Base-by-base conservation (phyloP, 2,329 filamentous ascomycete species). In the Pleomassaria siparia region DNA sequence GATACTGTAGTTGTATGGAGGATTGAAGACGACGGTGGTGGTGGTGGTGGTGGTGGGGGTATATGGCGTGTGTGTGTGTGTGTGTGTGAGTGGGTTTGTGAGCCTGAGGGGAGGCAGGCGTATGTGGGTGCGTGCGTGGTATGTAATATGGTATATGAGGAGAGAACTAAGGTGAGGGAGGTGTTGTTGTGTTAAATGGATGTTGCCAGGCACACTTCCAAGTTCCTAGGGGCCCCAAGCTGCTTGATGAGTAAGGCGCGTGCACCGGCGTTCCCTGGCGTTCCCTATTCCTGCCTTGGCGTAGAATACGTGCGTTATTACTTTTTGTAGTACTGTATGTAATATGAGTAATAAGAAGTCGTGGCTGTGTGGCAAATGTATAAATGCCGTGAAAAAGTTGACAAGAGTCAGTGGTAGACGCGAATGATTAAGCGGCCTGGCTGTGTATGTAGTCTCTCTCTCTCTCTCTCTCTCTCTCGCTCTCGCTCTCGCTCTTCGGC, bases 61-160 rank as follows among this genome's bases (percentile, higher is more conserved):
- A 20, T 20, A 21, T 25, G 21, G 16, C 21, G 35, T 24, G 36
- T n/a, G 20, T 5, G 20, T 25, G 36, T 40, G 36, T 5, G 35
- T 10, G 36, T 40, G 36, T 21, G 4, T 24, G 20, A 15, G 32
- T 4, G 41, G 37, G 43, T n/a, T n/a, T n/a, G n/a, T n/a, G 22
- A 39, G 41, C 20, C n/a, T 46, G 25, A 12, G 46, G 22, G 35
- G 10, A 22, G n/a, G n/a, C n/a, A n/a, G n/a, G n/a, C n/a, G 25
- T 43, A 49, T 46, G 42, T 37, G 43, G 33, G 48, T 48, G 26
- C 36, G 29, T n/a, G n/a, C n/a, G n/a, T n/a, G n/a, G n/a, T n/a
- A n/a, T n/a, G n/a, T n/a, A n/a, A 30, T 13, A 26, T 12, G 29
- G n/a, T 41, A 13, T 10, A 44, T 30, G 45, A 22, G 29, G 44